Evolutionary conservation across 2,329 filamentous ascomycete genomes (phyloP).

Genomic region (Alternaria gansuensis): DNA sequence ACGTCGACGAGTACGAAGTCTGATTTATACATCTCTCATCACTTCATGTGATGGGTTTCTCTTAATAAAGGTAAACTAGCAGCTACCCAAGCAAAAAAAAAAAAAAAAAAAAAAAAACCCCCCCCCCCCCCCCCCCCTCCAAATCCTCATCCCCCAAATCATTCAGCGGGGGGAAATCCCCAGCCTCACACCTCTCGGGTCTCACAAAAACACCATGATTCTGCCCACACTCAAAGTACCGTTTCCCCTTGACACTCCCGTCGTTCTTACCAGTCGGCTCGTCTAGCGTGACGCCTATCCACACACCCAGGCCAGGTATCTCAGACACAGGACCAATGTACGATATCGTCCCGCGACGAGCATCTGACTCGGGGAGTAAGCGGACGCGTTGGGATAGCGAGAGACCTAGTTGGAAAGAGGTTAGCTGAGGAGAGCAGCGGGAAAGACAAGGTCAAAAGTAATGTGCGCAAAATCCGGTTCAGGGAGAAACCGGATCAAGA

Average conservation of each 20-base stretch:
- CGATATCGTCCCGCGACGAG: slow-evolving; percentile 72
- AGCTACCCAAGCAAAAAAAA: too few species aligned
- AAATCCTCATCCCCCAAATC: slow-evolving; percentile 69
- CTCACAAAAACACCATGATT: slow-evolving; percentile 83
- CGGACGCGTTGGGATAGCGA: slow-evolving; percentile 45
- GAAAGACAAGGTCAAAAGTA: not conserved
- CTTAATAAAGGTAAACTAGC: too few species aligned
- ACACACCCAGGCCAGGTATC: slow-evolving; percentile 71
- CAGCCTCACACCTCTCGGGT: slow-evolving; percentile 78
- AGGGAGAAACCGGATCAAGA: too few species aligned
- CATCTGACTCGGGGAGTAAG: slow-evolving; percentile 69
- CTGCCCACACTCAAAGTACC: slow-evolving; percentile 74
- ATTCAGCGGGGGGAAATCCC: slow-evolving; percentile 69
- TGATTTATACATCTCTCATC: too few species aligned
- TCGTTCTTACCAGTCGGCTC: slow-evolving; percentile 86
- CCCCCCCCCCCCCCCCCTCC: slow-evolving; percentile 57
- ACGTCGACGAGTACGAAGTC: too few species aligned
- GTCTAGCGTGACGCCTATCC: slow-evolving; percentile 78
- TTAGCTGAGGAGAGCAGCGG: slow-evolving; percentile 8
- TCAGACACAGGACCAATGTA: slow-evolving; percentile 79
- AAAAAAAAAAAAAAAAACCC: too few species aligned
- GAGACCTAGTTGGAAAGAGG: slow-evolving; percentile 34
- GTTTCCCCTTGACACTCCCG: slow-evolving; percentile 71
- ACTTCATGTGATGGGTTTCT: too few species aligned
- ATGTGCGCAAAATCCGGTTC: too few species aligned